Evolutionary conservation across 768 basidiomycete genomes (phyloP), one percentile per base, ranked within the genome.

Genomic region (Termitomyces sp.): DNA sequence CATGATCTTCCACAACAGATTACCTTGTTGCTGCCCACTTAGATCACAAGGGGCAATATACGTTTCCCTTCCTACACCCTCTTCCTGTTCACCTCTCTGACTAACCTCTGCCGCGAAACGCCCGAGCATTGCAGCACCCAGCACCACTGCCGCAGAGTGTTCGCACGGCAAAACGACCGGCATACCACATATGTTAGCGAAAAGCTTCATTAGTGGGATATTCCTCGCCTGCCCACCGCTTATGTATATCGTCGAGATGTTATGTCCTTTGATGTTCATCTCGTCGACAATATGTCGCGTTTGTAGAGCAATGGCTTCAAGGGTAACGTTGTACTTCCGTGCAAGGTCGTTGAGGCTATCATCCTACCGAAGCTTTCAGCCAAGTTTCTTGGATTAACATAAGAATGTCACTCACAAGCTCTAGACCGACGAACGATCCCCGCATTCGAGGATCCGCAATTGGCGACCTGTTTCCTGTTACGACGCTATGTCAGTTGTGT

Each of bases 381-480:
- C 4, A n/a, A 14, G 23, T 31, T 12, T 8, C 10, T 42, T 5
- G 10, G 14, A 11, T 33, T 19, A 37, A 19, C 23, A 9, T 21
- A 7, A 28, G 3, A 19, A 19, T 21, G 15, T 10, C 3, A 67
- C 77, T 38, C 65, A 85, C 88, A 53, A 98, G 83, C 47, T 87
- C 80, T 46, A 98, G 81, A 31, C 97, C 97, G 54, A 86, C 78
- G 56, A 98, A 86, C 50, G 93, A 89, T 19, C 97, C 97, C 38
- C 89, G 80, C 96, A 98, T 97, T 53, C 81, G 84, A n/a, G 91
- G 80, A 68, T 99, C 97, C 2, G 96, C 96, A 45, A 98, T 85
- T 1, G 97, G 97, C 1, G 95, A 98, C 58, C 97, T 81, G 71
- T 99, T 99, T 40, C 96, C 94, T 94, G 70, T 38, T 23, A 45